These are phyloP conservation scores for Gypsophila paniculata DNA, from an alignment of 179 eudicot species.

Conservation along the genomic window DNA sequence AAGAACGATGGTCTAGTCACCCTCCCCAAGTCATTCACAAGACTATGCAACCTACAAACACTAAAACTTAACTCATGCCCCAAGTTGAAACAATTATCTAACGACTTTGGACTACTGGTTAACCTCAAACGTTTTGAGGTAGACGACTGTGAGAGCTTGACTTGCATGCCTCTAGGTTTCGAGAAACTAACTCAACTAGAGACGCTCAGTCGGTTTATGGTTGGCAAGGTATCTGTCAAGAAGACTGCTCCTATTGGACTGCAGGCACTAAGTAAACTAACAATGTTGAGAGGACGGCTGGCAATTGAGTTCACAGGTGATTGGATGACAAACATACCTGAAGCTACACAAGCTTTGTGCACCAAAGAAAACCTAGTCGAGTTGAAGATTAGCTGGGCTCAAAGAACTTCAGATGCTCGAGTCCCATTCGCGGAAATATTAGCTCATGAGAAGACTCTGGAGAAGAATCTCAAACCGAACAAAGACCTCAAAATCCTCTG, in stretches of 20 bases:
- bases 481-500: slow-evolving; percentile 19
- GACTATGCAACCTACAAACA: slow-evolving; percentile 30
- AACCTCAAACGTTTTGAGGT: slow-evolving; percentile 25
- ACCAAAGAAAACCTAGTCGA: slow-evolving; percentile 14
- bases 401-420: not conserved
- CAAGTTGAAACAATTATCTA: slow-evolving; percentile 3
- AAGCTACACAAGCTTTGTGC: slow-evolving; percentile 4
- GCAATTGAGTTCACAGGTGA: slow-evolving; percentile 24
- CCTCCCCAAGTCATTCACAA: slow-evolving; percentile 33
- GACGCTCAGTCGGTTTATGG: slow-evolving; percentile 24
- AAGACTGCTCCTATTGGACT: slow-evolving; percentile 8
- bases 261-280: slow-evolving; percentile 12
- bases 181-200: slow-evolving; percentile 23
- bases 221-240: slow-evolving; percentile 11
- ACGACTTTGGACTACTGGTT: slow-evolving; percentile 11
- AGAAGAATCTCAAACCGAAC: slow-evolving; percentile 18
- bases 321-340: slow-evolving; percentile 16
- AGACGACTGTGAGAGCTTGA: slow-evolving; percentile 26
- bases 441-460: slow-evolving; percentile 8
- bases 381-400: slow-evolving; percentile 21
- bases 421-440: not conserved
- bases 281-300: slow-evolving; percentile 22
- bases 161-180: slow-evolving; percentile 25
- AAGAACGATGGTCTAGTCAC: slow-evolving; percentile 19
- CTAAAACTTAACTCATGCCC: slow-evolving; percentile 27